A percentile compares a stretch with the other conserved stretches of the same genome.
Evolutionary conservation across 257 asterid species (phyloP).

Genomic region (Petunia axillaris): DNA sequence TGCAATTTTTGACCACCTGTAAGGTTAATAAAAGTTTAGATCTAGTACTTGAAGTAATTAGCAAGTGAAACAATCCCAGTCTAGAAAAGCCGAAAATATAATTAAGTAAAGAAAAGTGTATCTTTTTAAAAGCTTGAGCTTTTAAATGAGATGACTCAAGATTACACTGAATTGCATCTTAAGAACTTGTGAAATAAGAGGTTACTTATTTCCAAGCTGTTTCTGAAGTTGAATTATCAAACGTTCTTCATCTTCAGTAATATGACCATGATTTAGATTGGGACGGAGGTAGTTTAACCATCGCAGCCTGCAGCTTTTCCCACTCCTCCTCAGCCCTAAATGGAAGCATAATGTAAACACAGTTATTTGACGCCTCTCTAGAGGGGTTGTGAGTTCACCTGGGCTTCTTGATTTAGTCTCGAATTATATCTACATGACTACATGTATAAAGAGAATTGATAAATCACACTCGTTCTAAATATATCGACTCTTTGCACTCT

Average conservation of each 20-base stretch:
- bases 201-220: slow-evolving; percentile 76
- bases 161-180: not conserved
- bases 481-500: not conserved
- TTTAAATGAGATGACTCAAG: not conserved
- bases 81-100: not conserved
- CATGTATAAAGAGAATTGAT: not conserved
- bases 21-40: not conserved
- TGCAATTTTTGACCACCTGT: slow-evolving; percentile 83
- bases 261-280: slow-evolving; percentile 60
- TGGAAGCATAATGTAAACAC: not conserved
- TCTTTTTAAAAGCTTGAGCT: not conserved
- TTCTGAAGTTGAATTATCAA: slow-evolving; percentile 57
- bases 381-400: not conserved
- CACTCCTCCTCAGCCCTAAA: slow-evolving; percentile 66
- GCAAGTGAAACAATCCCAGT: not conserved
- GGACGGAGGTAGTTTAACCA: slow-evolving; percentile 87
- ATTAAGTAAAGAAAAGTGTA: not conserved
- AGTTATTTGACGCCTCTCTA: not conserved
- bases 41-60: not conserved
- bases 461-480: not conserved
- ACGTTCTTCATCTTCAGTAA: slow-evolving; percentile 56
- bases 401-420: not conserved
- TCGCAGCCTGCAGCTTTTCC: slow-evolving; percentile 77
- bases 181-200: not conserved
- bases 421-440: not conserved